phyloP scores from a whole-genome alignment of 345 rosid genomes.

The Hibiscus syriacus region DNA sequence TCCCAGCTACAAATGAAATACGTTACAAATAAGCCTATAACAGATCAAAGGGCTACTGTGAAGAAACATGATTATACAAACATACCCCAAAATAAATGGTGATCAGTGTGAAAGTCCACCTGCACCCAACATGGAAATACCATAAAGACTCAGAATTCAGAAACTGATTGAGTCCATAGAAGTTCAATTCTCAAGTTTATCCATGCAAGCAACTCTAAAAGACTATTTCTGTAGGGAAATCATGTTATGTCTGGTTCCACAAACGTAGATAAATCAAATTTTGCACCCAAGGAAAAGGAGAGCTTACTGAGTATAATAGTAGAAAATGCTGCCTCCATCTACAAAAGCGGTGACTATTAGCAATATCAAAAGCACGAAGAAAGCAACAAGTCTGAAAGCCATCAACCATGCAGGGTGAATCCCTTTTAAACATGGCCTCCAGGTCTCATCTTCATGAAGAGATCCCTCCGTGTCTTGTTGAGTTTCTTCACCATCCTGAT shows the following conservation, averaged over 20 bases:
- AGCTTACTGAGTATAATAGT: constrained; percentile 92
- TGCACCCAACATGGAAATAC: constrained; percentile 28
- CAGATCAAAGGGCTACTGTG: background rate
- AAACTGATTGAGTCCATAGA: background rate
- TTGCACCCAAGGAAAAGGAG: background rate
- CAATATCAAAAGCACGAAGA: constrained; percentile 53
- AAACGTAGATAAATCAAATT: background rate
- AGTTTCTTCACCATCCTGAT: constrained; percentile 19
- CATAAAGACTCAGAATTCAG: background rate
- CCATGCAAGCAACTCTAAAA: no score
- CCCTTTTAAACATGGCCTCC: constrained; percentile 77
- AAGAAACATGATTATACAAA: background rate
- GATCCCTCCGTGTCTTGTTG: constrained; percentile 39
- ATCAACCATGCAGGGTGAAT: constrained; percentile 95
- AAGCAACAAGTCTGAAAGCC: constrained; percentile 59
- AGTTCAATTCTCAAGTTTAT: no score
- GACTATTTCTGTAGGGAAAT: no score
- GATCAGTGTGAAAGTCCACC: constrained; percentile 85
- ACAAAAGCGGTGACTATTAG: constrained; percentile 33
- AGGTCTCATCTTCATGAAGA: constrained; percentile 66
- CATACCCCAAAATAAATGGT: constrained; percentile 82
- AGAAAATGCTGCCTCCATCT: constrained; percentile 76
- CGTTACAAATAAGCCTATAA: constrained; percentile 2
- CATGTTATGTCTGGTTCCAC: background rate
- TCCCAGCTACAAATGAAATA: constrained; percentile 49